These are phyloP conservation scores for Fusarium dimerum DNA, from an alignment of 2,329 filamentous ascomycete species.

Conservation along the genomic window DNA sequence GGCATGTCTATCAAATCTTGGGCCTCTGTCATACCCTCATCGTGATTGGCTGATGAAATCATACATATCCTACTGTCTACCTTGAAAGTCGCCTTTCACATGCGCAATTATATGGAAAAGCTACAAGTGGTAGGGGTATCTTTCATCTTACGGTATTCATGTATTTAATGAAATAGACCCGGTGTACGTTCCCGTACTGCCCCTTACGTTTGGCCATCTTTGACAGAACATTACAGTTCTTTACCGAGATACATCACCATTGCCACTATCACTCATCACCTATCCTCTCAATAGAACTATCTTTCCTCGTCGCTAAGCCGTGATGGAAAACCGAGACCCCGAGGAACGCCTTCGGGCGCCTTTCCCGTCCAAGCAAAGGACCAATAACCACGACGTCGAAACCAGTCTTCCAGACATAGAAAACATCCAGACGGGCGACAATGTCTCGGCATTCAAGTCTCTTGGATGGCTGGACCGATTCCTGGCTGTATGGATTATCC, in stretches of 20 bases:
- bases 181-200: too few relatives aligned
- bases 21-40: background rate
- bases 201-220: too few relatives aligned
- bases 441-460: constrained; percentile 49
- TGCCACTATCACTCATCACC: too few relatives aligned
- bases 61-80: background rate
- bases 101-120: background rate
- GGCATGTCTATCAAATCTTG: background rate
- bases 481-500: constrained; percentile 72
- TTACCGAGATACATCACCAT: too few relatives aligned
- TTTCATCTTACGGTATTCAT: too few relatives aligned
- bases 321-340: background rate
- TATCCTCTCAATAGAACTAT: too few relatives aligned
- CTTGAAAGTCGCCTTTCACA: background rate
- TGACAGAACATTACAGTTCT: too few relatives aligned
- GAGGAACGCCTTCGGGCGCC: background rate
- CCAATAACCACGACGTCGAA: constrained; percentile 1
- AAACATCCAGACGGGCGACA: background rate
- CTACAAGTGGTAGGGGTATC: background rate
- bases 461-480: constrained; percentile 64
- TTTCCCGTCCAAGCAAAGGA: background rate
- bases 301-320: too few relatives aligned
- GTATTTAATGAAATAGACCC: too few relatives aligned
- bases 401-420: background rate
- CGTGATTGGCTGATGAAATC: background rate